Evolutionary conservation across 148 eudicot genomes (phyloP), one percentile per base, ranked within the genome.

Genomic region (Vaccinium myrtillus): DNA sequence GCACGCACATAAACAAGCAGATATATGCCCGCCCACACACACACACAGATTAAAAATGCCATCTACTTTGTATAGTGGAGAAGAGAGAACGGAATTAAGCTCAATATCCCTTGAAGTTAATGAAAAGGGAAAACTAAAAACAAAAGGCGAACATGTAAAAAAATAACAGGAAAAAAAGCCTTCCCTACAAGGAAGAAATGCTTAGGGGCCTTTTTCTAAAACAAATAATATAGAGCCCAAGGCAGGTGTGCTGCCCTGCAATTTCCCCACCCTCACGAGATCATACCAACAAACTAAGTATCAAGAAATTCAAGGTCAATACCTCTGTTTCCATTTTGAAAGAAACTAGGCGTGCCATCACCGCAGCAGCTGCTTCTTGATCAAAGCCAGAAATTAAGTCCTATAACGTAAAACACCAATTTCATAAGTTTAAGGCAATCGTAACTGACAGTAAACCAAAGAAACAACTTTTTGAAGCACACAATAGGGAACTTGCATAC

Each of bases 251-350:
- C 7, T 56, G 6, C 61, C n/a, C 61, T 18, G 61, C 18, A 18
- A 56, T 56, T 56, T 6, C 61, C 61, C 21, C 5, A 18, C 21
- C 61, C 61, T 14, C 3, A 56, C 18, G 4, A 59, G 32, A 8
- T 36, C 36, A 39, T 58, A 25, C 23, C 75, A 63, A 65, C 39
- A 6, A 13, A 65, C 49, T 3, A 67, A 6, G 48, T 7, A 81
- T 21, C 36, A 43, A 59, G 36, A 15, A 61, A 75, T 55, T 30
- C 58, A 59, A 87, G 78, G 46, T 56, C 67, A 58, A 86, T 86
- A 96, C 99, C 98, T 97, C 99, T 53, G 92, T 92, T 89, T 97
- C 99, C 99, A 97, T 97, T 88, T 94, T 97, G 86, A 91, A 93
- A 83, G 99, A 97, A 88, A 95, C 96, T 86, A 92, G 84, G 80